Evolutionary conservation across 1,284 basidiomycete genomes (phyloP), one percentile per base, ranked within the genome.

Genomic region (Singerocomus rubriflavus): DNA sequence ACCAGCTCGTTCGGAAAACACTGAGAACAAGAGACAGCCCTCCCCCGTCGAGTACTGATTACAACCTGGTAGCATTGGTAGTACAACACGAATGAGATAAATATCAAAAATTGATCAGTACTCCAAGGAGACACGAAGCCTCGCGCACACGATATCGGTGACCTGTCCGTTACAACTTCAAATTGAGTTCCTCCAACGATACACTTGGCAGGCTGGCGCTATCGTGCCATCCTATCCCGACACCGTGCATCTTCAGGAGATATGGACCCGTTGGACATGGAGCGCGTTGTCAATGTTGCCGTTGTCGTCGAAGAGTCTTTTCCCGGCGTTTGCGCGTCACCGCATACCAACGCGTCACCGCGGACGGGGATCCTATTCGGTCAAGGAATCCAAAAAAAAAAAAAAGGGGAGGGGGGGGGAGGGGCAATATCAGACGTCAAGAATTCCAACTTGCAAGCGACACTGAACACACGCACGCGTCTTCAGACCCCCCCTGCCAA

Each of bases 291-390:
- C 5, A 2, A 17, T 25, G 16, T 41, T 21, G 25, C 10, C n/a
- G 32, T 43, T 7, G 25, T 9, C 40, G 30, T 17, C 27, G 45
- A 8, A 55, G 25, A 8, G 11, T 17, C 37, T 32, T 14, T 13
- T 38, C 33, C 1, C 49, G 37, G 2, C 31, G 39, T 2, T 3
- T 11, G 2, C 52, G 54, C 5, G 6, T 43, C 6, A 14, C 2
- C 10, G 47, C 40, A 9, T 63, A 66, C 50, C 55, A 63, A 0
- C 46, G 48, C 0, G 52, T 41, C 0, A 65, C 51, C 4, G 61
- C 60, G 0, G 9, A 16, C 0, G 62, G 52, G 0, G 53, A 53
- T 0, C 44, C 61, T 62, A 44, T 3, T 21, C 4, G 21, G 21
- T 21, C 30, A 37, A 8, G 5, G 0, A n/a, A 29, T 38, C 38